These are phyloP conservation scores for Pythium scleroteichum DNA, from an alignment of 352 stramenopile species.

Conservation along the genomic window DNA sequence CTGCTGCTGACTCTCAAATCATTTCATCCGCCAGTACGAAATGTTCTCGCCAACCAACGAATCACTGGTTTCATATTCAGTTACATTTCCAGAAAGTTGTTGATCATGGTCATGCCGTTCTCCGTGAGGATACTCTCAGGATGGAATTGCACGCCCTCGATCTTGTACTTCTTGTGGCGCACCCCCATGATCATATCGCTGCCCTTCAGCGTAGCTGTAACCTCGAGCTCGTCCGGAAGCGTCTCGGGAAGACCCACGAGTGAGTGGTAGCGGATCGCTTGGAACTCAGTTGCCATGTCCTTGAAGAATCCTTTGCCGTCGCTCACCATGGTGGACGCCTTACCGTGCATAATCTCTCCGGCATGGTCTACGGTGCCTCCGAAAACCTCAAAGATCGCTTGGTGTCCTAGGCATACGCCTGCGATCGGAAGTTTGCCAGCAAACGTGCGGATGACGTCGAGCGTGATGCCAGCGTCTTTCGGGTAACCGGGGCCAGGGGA, in stretches of 20 bases:
- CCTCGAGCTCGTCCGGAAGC: constrained; percentile 69
- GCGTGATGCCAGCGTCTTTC: constrained; percentile 80
- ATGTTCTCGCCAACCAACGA: too few species aligned
- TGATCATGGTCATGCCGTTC: constrained; percentile 79
- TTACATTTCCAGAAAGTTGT: constrained; percentile 90
- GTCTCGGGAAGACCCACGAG: constrained; percentile 83
- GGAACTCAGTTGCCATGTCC: constrained; percentile 75
- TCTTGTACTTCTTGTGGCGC: constrained; percentile 83
- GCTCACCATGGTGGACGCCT: constrained; percentile 81
- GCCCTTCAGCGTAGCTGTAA: constrained; percentile 82
- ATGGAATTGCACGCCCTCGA: constrained; percentile 90
- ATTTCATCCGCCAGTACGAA: too few species aligned
- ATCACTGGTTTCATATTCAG: not conserved
- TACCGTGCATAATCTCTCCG: constrained; percentile 88
- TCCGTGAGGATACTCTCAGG: constrained; percentile 87
- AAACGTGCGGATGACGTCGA: constrained; percentile 83
- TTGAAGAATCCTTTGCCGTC: constrained; percentile 87
- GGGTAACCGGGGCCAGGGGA: constrained; percentile 83
- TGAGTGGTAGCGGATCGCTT: constrained; percentile 88
- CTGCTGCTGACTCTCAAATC: not conserved
- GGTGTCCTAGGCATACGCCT: constrained; percentile 81
- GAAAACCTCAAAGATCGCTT: constrained; percentile 90
- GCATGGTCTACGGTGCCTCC: constrained; percentile 83
- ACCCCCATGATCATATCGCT: constrained; percentile 90
- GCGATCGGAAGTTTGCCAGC: constrained; percentile 81